Conservation (phyloP, 352 stramenopile species). For the Phytopythium boreale region DNA sequence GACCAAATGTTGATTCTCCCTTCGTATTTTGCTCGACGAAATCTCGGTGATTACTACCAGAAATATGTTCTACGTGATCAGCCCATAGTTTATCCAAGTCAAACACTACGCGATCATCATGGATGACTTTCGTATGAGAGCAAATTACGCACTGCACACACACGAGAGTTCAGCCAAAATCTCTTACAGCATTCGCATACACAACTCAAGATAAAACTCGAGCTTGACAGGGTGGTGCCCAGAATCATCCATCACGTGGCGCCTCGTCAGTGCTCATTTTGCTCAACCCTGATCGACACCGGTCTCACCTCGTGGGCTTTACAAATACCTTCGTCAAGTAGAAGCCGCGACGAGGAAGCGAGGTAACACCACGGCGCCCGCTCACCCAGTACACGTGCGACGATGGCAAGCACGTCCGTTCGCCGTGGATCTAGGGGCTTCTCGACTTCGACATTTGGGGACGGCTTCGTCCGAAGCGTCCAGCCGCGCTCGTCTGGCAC, state of each 20-base stretch:
- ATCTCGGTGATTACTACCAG: neutral
- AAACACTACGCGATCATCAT: neutral
- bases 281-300: neutral
- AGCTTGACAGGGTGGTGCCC: too few relatives aligned
- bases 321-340: too few relatives aligned
- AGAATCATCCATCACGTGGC: too few relatives aligned
- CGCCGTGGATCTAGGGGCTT: neutral
- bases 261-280: neutral
- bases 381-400: neutral
- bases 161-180: neutral
- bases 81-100: neutral
- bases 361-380: neutral
- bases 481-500: neutral
- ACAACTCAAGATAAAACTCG: too few relatives aligned
- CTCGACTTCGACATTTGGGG: neutral
- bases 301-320: too few relatives aligned
- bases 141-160: neutral
- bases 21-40: too few relatives aligned
- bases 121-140: neutral
- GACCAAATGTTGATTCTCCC: too few relatives aligned
- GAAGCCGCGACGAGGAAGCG: too few relatives aligned
- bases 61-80: neutral
- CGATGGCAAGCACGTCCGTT: neutral
- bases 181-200: neutral
- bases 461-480: neutral